phyloP scores from a whole-genome alignment of 2,329 filamentous ascomycete species.

The Teratosphaeria pseudoeucalypti region DNA sequence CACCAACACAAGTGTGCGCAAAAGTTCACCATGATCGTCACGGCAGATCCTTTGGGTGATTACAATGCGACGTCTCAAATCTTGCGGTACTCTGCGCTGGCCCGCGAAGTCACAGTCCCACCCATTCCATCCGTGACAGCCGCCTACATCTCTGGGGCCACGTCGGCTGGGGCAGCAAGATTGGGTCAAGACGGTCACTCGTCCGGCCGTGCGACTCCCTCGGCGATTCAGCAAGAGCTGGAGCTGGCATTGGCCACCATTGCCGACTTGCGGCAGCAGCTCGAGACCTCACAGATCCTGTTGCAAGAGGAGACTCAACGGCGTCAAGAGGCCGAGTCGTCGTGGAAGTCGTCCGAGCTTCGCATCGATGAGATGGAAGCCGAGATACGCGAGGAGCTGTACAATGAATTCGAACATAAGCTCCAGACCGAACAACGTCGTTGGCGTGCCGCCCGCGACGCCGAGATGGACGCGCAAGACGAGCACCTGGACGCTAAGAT shows the following conservation, averaged over 20 bases:
- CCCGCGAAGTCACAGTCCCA: slow-evolving; percentile 84
- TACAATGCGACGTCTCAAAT: slow-evolving; percentile 97
- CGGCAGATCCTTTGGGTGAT: slow-evolving; percentile 83
- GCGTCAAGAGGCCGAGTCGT: slow-evolving; percentile 61
- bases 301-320: slow-evolving; percentile 61
- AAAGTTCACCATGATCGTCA: slow-evolving; percentile 91
- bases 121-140: slow-evolving; percentile 74
- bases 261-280: slow-evolving; percentile 63
- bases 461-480: slow-evolving; percentile 66
- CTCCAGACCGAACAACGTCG: slow-evolving; percentile 64
- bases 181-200: slow-evolving; percentile 13
- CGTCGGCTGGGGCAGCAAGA: slow-evolving; percentile 1
- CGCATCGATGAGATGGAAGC: slow-evolving; percentile 68
- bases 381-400: slow-evolving; percentile 80
- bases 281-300: slow-evolving; percentile 61
- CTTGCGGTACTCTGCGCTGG: slow-evolving; percentile 83
- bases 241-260: slow-evolving; percentile 75
- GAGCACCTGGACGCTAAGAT: slow-evolving; percentile 84
- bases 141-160: slow-evolving; percentile 44
- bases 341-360: slow-evolving; percentile 54
- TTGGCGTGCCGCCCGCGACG: slow-evolving; percentile 71
- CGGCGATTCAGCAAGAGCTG: slow-evolving; percentile 52
- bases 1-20: slow-evolving; percentile 54
- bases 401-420: slow-evolving; percentile 69
- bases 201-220: slow-evolving; percentile 37